Evolutionary conservation across 768 basidiomycete species (phyloP), one percentile per base, ranked within the genome.

Genomic region (Chalciporus piperatus): DNA sequence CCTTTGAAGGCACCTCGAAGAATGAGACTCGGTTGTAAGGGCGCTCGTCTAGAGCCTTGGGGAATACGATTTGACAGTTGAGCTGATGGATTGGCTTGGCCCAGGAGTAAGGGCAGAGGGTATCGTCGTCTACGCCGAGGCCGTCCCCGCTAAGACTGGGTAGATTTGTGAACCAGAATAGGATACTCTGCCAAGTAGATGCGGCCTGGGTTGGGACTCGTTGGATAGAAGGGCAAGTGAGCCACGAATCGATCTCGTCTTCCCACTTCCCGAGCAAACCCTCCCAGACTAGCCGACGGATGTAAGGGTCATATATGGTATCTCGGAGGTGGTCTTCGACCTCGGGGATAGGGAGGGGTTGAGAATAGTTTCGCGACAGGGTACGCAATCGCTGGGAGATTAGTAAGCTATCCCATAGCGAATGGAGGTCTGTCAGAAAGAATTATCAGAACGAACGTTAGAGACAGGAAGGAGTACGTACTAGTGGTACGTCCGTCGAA

Each of bases 251-350:
- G 14, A 85, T 56, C 25, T 89, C 81, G 43, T 77, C 68, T 13
- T 73, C 64, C 86, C 87, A 94, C 63, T 81, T 78, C 39, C 77
- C 71, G 27, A 88, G 74, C 23, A 94, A 68, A 43, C 94, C 94
- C 67, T 98, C 92, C 80, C 81, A 83, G 62, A 95, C 79, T 54
- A 98, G 79, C 45, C 85, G 89, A 17, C 96, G 87, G 52, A 98
- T 78, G 69, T 86, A 91, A 0, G 89, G 78, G 70, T 93, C 89
- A 68, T 94, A 96, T 61, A 92, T 93, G 5, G 88, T 80, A 3
- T 85, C 89, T 17, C 81, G 80, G 12, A 97, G 78, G 11, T 80
- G 67, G 23, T 62, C 65, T 60, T 94, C 92, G 45, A 93, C 76
- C 44, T 79, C 76, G 5, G 75, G 74, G 56, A 80, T 78, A 5